phyloP scores from a whole-genome alignment of 805 yeast species.

The Hanseniaspora clermontiae region DNA sequence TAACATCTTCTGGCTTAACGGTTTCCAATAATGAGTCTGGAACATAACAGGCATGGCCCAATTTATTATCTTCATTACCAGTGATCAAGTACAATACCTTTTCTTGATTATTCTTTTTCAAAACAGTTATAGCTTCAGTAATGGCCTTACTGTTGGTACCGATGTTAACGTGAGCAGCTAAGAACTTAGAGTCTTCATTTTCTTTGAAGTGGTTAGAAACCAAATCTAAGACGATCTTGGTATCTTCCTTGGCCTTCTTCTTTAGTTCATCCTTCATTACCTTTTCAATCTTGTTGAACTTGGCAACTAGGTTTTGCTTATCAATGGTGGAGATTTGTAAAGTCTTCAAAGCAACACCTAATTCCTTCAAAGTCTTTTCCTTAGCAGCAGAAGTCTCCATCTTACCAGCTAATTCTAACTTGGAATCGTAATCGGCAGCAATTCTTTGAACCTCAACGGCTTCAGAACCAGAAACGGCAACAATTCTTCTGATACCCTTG shows the following conservation, averaged over 20 bases:
- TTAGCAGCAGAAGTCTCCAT: conserved; percentile 63
- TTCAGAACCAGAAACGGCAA: conserved; percentile 86
- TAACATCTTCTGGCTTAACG: conserved; percentile 58
- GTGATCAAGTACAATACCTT: conserved; percentile 72
- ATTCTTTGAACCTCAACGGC: conserved; percentile 82
- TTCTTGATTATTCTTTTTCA: conserved; percentile 62
- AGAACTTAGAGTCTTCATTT: conserved; percentile 39
- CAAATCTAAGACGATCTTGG: conserved; percentile 65
- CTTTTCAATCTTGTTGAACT: conserved; percentile 71
- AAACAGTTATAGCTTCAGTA: conserved; percentile 76
- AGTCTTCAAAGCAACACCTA: conserved; percentile 74
- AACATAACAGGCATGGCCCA: conserved; percentile 91
- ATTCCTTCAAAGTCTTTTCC: conserved; percentile 70
- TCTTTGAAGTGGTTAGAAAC: conserved; percentile 57
- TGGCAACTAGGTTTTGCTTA: conserved; percentile 62
- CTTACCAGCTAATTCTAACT: conserved; percentile 45
- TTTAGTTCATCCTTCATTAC: conserved; percentile 77
- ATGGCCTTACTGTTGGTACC: conserved; percentile 84
- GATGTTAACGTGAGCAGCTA: conserved; percentile 58
- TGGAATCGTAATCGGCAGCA: conserved; percentile 57
- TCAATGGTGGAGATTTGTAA: conserved; percentile 68
- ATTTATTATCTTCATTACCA: conserved; percentile 53
- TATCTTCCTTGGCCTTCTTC: conserved; percentile 75
- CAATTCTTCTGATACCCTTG: conserved; percentile 95
- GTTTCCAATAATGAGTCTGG: conserved; percentile 47